Base-by-base conservation (phyloP, 495 filamentous ascomycete species). In the Apiosordaria backusii region DNA sequence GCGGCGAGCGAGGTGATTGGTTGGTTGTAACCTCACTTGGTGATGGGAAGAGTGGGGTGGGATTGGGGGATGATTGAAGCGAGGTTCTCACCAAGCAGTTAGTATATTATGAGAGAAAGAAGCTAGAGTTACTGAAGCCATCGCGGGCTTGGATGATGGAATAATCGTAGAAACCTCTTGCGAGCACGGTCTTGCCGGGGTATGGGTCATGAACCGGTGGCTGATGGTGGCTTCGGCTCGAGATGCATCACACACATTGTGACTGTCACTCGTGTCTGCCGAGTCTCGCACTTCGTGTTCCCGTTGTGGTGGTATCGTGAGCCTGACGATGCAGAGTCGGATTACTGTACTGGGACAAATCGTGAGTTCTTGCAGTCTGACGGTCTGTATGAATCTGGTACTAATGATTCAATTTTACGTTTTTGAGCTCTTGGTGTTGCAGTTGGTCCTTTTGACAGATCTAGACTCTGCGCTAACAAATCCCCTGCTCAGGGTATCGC, bases 391-490 rank as follows among this genome's bases (percentile, higher is more conserved):
- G 29, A 35, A 35, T 10, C 5, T 35, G 29, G 29, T 35, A 35
- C 10, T 35, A 10, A 45, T 7, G 13, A 45, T 45, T 45, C 35
- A 45, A 45, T 45, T 13, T 45, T 45, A 18, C 35, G 35, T 45
- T 13, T 15, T 55, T 23, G 52, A 21, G n/a, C 52, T 55, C n/a
- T 55, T 13, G 52, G 7, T 55, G n/a, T 55, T 19, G 52, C 52
- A 18, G 52, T 23, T 21, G 52, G 52, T 55, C 18, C 52, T 55
- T n/a, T 23, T 55, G 52, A 55, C 52, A 55, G 52, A n/a, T 55
- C 52, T 55, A 55, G 52, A 55, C n/a, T 55, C 13, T 13, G 52
- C 6, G 4, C 52, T 55, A 23, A n/a, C 52, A 23, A 23, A 5
- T 55, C 52, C 22, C 52, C 19, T 55, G n/a, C 22, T 3, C 22